phyloP scores from a whole-genome alignment of 2,329 filamentous ascomycete genomes.

The Aurifilum marmelostoma region DNA sequence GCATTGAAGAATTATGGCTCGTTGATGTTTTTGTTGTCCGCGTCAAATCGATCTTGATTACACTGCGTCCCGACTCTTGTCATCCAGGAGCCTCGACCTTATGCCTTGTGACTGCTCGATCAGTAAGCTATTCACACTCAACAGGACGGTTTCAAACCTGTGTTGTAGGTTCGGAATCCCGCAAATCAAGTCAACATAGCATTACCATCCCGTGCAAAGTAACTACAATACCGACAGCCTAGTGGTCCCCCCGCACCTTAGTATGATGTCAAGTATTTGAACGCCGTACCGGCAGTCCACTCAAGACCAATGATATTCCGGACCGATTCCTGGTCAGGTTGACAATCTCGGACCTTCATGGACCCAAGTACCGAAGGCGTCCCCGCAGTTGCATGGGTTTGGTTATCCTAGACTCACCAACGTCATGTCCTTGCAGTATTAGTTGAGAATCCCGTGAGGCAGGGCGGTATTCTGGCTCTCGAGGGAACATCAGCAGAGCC shows the following conservation, averaged over 20 bases:
- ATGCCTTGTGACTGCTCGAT: background rate
- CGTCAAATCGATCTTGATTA: too few relatives aligned
- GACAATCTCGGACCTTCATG: background rate
- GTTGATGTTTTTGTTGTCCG: background rate
- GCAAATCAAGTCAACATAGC: too few relatives aligned
- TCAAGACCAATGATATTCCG: background rate
- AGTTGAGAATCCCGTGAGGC: too few relatives aligned
- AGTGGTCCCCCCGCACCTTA: background rate
- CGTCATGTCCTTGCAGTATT: background rate
- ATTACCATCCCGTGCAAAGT: too few relatives aligned
- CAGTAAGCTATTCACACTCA: background rate
- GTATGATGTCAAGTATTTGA: slow-evolving; percentile 1
- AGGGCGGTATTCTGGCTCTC: too few relatives aligned
- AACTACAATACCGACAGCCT: background rate
- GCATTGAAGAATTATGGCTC: background rate
- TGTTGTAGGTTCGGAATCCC: too few relatives aligned
- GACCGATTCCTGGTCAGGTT: background rate
- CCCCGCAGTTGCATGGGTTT: background rate
- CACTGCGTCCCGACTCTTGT: background rate
- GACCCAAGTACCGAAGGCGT: background rate
- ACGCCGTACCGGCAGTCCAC: slow-evolving; percentile 7
- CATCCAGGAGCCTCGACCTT: background rate
- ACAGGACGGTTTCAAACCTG: background rate
- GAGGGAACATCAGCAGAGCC: too few relatives aligned
- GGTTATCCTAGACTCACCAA: background rate